Evolutionary conservation across 306 rosid genomes (phyloP), one percentile per base, ranked within the genome.

Genomic region (Alnus glutinosa): DNA sequence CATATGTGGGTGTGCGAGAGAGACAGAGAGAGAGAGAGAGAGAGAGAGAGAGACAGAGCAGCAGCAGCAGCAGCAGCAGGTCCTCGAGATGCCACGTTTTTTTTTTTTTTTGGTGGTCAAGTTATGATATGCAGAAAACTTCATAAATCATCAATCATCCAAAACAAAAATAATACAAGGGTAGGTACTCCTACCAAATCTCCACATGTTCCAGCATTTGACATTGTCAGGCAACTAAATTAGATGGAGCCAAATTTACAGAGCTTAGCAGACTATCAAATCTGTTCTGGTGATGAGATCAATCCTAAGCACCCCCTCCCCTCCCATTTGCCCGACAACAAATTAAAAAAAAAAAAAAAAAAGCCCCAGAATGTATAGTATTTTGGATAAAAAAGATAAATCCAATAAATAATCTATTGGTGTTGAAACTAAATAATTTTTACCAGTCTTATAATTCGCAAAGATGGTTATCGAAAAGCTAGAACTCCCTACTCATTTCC

Each of bases 241-340:
- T 79, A 81, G 72, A 73, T 55, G 79, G 50, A 71, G 64, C 85
- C 76, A 77, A 76, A 73, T 84, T 74, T 84, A 84, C 85, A 80
- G 37, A 39, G 32, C 32, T 68, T 18, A 68, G 42, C 32, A 42
- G 12, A 42, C 51, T 64, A 59, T 6, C 16, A 64, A 64, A 64
- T 64, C 48, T 36, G 70, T 64, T 64, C 70, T 36, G 48, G 47
- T 64, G 4, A 36, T 9, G 14, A n/a, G 72, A 67, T 14, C 51
- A 67, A 67, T 18, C 50, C 51, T n/a, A 68, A 42, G 8, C 46
- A 16, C 10, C 42, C 64, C 3, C 63, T 59, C 36, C 66, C 66
- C 44, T 77, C 77, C 28, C 61, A 73, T 75, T 82, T 48, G 14
- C n/a, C 67, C 86, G 76, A 78, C 37, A 48, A 36, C 75, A 74